These are phyloP conservation scores for Haematococcus sp. DNA, from an alignment of 139 green algal genomes.

Conservation along the genomic window DNA sequence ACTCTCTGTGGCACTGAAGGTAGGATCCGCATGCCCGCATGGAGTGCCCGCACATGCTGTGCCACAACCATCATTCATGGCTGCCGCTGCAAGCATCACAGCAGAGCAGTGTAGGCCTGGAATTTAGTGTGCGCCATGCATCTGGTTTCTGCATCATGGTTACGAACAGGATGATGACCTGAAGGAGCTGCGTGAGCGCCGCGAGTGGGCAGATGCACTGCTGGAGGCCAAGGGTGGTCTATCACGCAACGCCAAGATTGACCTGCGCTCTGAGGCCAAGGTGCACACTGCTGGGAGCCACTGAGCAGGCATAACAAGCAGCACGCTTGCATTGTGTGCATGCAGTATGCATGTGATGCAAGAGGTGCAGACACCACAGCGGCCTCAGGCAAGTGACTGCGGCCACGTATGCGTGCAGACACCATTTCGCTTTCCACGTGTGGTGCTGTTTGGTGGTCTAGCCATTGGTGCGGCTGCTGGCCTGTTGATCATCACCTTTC, in stretches of 20 bases:
- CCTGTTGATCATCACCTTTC: conserved; percentile 72
- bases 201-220: conserved; percentile 82
- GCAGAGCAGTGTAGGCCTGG: too few relatives aligned
- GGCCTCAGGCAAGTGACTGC: not conserved
- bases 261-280: conserved; percentile 67
- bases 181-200: conserved; percentile 67
- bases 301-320: too few relatives aligned
- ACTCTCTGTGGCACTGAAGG: conserved; percentile 75
- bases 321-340: not conserved
- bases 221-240: conserved; percentile 61
- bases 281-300: conserved; percentile 11
- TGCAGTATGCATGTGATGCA: not conserved
- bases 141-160: too few relatives aligned
- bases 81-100: too few relatives aligned
- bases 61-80: too few relatives aligned
- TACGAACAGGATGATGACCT: conserved; percentile 78
- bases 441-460: conserved; percentile 77
- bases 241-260: conserved; percentile 47
- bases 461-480: conserved; percentile 66
- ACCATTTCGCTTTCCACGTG: conserved; percentile 82
- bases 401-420: conserved; percentile 30
- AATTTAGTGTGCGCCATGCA: not conserved
- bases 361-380: not conserved
- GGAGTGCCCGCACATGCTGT: not conserved
- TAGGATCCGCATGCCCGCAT: conserved; percentile 15